Evolutionary conservation across 2,329 filamentous ascomycete species (phyloP).

Genomic region (Colletotrichum shisoi): DNA sequence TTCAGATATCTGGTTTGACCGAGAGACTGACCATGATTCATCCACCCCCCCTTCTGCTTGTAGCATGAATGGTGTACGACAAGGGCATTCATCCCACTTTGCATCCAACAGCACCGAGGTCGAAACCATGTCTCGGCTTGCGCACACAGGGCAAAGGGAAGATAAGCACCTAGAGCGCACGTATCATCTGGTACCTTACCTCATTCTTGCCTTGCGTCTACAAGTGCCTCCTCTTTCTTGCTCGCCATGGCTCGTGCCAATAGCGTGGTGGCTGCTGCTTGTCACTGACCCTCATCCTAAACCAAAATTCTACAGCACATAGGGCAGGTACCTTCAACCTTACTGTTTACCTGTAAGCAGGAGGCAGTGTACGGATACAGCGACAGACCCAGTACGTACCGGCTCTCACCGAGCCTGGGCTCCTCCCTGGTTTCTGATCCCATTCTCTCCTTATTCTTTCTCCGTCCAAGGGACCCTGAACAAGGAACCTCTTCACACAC

Average conservation of each 20-base stretch:
- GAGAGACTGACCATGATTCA: conserved; percentile 35
- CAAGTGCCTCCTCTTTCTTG: conserved; percentile 14
- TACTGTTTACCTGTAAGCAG: no score
- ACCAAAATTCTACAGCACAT: not conserved
- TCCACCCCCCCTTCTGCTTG: conserved; percentile 14
- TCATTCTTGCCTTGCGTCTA: conserved; percentile 13
- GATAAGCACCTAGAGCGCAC: conserved; percentile 21
- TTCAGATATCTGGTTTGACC: conserved; percentile 25
- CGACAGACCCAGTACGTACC: conserved; percentile 23
- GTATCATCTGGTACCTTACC: conserved; percentile 29
- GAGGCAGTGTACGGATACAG: not conserved
- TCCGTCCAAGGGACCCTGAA: conserved; percentile 36
- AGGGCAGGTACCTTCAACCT: no score
- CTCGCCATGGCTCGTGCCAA: conserved; percentile 17
- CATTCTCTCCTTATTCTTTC: conserved; percentile 33
- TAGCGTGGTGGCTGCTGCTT: conserved; percentile 25
- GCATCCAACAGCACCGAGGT: conserved; percentile 24
- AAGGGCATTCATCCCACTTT: conserved; percentile 32
- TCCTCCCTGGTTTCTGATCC: conserved; percentile 14
- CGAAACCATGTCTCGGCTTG: conserved; percentile 27
- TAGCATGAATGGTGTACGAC: not conserved
- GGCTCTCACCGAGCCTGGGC: conserved; percentile 13
- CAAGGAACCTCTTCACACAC: conserved; percentile 27
- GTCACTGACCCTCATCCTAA: conserved; percentile 30
- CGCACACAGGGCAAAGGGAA: conserved; percentile 14